Evolutionary conservation across 1,139 yeast genomes (phyloP).

Genomic region (Nakaseomyces delphensis): DNA sequence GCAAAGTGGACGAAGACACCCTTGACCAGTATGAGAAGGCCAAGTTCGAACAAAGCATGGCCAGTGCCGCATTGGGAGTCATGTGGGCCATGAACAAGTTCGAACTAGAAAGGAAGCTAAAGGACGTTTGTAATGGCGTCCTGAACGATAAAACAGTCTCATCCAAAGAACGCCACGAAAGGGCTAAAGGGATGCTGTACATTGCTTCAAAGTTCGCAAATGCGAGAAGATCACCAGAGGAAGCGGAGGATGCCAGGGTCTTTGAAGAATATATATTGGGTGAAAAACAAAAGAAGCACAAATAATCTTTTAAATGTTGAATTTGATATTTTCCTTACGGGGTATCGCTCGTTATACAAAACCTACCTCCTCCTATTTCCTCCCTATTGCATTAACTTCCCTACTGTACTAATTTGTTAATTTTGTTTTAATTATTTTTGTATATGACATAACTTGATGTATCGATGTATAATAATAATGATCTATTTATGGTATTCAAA

Average conservation of each 20-base stretch:
- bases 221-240: slow-evolving; percentile 56
- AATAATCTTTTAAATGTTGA: not conserved
- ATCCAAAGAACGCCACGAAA: slow-evolving; percentile 42
- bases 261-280: slow-evolving; percentile 60
- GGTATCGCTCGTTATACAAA: too few species aligned
- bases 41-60: slow-evolving; percentile 55
- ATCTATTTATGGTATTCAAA: too few species aligned
- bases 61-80: slow-evolving; percentile 66
- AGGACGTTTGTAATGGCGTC: slow-evolving; percentile 54
- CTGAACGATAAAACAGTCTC: slow-evolving; percentile 48
- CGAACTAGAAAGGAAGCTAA: slow-evolving; percentile 59
- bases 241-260: slow-evolving; percentile 64
- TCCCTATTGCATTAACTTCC: too few species aligned
- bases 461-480: not conserved
- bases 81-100: slow-evolving; percentile 76
- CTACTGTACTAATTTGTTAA: not conserved
- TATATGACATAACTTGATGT: too few species aligned
- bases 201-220: slow-evolving; percentile 49
- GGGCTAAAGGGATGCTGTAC: slow-evolving; percentile 53
- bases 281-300: slow-evolving; percentile 39
- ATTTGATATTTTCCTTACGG: too few species aligned
- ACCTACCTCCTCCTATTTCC: too few species aligned
- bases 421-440: not conserved
- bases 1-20: slow-evolving; percentile 42
- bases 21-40: slow-evolving; percentile 47